Evolutionary conservation across 345 rosid species (phyloP).

Genomic region (Sapria himalayana): DNA sequence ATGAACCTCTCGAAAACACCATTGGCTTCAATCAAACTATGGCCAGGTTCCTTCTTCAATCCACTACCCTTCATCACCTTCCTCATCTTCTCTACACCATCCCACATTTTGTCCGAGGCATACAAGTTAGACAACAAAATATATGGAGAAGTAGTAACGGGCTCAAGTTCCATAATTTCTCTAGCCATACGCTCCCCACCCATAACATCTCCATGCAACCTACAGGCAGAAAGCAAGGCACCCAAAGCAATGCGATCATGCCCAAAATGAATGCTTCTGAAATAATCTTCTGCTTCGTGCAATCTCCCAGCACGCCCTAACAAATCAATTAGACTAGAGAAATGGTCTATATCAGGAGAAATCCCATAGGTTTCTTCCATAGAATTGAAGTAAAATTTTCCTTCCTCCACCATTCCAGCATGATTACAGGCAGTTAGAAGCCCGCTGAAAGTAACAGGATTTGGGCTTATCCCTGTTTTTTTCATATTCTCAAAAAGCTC

Average conservation of each 20-base stretch:
- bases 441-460: constrained; percentile 35
- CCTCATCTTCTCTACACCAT: constrained; percentile 29
- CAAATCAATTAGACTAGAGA: constrained; percentile 41
- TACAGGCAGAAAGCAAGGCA: constrained; percentile 38
- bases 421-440: constrained; percentile 45
- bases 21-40: constrained; percentile 28
- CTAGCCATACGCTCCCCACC: constrained; percentile 26
- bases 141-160: constrained; percentile 29
- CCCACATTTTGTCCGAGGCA: constrained; percentile 45
- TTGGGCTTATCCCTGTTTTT: constrained; percentile 18
- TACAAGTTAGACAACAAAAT: constrained; percentile 38
- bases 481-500: constrained; percentile 29
- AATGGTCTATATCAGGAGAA: constrained; percentile 30
- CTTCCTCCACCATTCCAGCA: constrained; percentile 36
- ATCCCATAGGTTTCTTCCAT: constrained; percentile 28
- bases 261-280: constrained; percentile 17
- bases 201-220: constrained; percentile 24
- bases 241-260: constrained; percentile 30
- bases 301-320: constrained; percentile 52
- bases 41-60: constrained; percentile 36
- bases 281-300: constrained; percentile 23
- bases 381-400: constrained; percentile 14
- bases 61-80: constrained; percentile 36
- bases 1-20: constrained; percentile 27
- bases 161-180: constrained; percentile 23